Conservation (phyloP, 2,329 filamentous ascomycete genomes). For the Colletotrichum orchidophilum region DNA sequence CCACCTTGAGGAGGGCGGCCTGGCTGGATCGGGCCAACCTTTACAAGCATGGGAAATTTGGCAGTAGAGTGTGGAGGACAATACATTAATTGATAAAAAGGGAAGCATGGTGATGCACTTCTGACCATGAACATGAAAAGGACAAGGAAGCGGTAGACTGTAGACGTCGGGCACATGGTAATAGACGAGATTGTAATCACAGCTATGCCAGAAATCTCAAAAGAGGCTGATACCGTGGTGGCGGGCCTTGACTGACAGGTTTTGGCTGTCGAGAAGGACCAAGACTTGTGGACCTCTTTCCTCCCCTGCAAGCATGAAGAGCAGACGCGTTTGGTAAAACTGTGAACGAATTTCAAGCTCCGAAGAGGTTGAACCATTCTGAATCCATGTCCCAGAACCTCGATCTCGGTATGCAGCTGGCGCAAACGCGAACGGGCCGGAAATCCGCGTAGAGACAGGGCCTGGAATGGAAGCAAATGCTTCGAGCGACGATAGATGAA, state of each 20-base stretch:
- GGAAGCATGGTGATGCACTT: too few species aligned
- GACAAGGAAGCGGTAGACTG: neutral
- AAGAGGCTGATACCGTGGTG: neutral
- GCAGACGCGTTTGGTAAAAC: neutral
- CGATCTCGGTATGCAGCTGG: conserved; percentile 14
- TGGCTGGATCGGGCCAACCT: neutral
- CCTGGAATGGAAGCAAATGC: too few species aligned
- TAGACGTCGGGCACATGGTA: neutral
- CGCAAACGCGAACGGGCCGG: neutral
- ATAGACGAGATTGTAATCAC: neutral
- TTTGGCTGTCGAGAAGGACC: neutral
- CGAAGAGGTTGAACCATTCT: neutral
- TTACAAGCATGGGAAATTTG: neutral
- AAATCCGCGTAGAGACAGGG: neutral
- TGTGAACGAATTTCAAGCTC: neutral
- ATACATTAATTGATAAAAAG: neutral
- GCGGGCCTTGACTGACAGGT: neutral
- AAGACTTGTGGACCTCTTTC: neutral
- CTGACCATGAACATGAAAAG: too few species aligned
- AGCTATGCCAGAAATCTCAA: neutral
- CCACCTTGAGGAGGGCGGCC: too few species aligned
- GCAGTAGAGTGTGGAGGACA: neutral
- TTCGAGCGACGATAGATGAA: neutral
- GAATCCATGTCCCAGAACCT: neutral
- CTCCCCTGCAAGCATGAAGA: neutral